A percentile compares a stretch with the other conserved stretches of the same genome.
These are phyloP conservation scores for Aeschynomene evenia DNA, from an alignment of 306 rosid genomes.

Conservation along the genomic window DNA sequence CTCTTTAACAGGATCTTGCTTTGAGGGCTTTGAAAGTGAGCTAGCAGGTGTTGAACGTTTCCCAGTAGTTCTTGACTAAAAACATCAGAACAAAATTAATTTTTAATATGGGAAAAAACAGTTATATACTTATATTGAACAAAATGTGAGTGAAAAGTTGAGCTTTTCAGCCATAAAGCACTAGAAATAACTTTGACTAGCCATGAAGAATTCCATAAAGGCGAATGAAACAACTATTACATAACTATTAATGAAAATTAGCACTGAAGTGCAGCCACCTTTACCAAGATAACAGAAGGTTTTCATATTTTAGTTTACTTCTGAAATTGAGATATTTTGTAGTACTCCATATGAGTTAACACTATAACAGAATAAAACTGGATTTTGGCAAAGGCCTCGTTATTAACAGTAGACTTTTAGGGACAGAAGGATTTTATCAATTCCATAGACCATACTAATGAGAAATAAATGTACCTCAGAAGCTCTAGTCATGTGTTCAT, in stretches of 20 bases:
- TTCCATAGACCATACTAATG: not conserved
- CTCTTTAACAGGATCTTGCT: slow-evolving; percentile 79
- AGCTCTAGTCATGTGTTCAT: slow-evolving; percentile 59
- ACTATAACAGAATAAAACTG: slow-evolving; percentile 1
- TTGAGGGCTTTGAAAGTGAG: slow-evolving; percentile 60
- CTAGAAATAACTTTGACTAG: not conserved
- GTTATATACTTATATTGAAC: not conserved
- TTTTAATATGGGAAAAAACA: not conserved
- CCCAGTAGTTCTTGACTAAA: slow-evolving; percentile 63
- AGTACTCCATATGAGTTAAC: not conserved
- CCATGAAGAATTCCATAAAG: not conserved
- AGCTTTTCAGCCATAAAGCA: not conserved
- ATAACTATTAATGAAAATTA: not conserved
- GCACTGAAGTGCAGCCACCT: not conserved
- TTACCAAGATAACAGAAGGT: not conserved
- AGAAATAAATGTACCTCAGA: slow-evolving; percentile 60
- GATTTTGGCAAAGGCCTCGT: not conserved
- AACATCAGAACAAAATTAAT: slow-evolving; percentile 32
- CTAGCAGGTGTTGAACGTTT: slow-evolving; percentile 66
- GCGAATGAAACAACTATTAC: not conserved
- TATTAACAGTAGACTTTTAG: not conserved
- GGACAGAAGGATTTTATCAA: not conserved
- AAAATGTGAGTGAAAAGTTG: not conserved
- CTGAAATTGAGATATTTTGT: not conserved
- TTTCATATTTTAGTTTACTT: not conserved